Evolutionary conservation across 129 eudicot species (phyloP).

Genomic region (Flaveria ramosissima): DNA sequence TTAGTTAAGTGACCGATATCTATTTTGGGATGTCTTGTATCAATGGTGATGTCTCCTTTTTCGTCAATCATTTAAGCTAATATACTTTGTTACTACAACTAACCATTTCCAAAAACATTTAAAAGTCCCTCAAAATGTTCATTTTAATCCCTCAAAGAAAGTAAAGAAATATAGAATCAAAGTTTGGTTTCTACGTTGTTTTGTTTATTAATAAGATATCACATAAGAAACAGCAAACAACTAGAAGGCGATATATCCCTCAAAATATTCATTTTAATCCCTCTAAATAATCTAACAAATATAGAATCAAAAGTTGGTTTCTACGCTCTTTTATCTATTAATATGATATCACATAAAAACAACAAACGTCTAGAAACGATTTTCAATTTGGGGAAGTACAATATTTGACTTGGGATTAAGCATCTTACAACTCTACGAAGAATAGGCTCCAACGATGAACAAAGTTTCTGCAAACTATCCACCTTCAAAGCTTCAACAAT

Average conservation of each 20-base stretch:
- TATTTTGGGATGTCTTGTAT: not conserved
- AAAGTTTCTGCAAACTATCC: slow-evolving; percentile 96
- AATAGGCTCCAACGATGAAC: slow-evolving; percentile 96
- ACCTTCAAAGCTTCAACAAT: slow-evolving; percentile 98
- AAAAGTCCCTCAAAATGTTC: not conserved
- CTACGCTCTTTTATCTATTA: slow-evolving; percentile 10
- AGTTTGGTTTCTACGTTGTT: slow-evolving; percentile 8
- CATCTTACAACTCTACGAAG: slow-evolving; percentile 99
- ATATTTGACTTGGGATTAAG: slow-evolving; percentile 23
- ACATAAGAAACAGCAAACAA: slow-evolving; percentile 16
- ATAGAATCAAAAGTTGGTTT: slow-evolving; percentile 1
- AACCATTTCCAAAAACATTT: not conserved
- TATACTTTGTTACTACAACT: not conserved
- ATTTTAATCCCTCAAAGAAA: not conserved
- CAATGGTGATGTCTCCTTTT: not conserved
- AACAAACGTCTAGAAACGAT: not conserved
- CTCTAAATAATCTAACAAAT: not conserved
- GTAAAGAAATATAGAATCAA: slow-evolving; percentile 11
- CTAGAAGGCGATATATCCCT: not conserved
- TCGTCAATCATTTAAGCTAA: not conserved
- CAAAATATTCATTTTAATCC: too few species aligned
- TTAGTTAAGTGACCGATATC: not conserved
- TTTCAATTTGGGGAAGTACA: slow-evolving; percentile 18
- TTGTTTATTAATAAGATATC: not conserved
- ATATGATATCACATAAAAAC: slow-evolving; percentile 14